A percentile compares a stretch with the other conserved stretches of the same genome.
Conservation (phyloP, 176 grass and related monocot species). For the Carex scoparia region DNA sequence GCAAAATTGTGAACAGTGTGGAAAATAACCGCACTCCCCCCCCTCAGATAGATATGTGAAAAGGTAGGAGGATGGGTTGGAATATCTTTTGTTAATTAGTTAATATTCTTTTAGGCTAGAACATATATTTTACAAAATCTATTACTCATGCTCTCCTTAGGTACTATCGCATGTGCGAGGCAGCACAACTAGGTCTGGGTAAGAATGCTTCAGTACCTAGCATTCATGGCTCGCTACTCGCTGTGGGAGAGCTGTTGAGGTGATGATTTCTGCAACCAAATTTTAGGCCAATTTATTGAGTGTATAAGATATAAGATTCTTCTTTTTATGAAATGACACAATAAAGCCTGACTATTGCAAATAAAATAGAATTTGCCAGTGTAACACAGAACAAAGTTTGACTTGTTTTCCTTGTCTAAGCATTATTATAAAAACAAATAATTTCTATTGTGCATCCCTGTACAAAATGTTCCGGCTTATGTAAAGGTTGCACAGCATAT, state of each 20-base stretch:
- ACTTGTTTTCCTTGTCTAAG: not conserved
- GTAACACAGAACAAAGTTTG: not conserved
- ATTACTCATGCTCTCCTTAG: slow-evolving; percentile 32
- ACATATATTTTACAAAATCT: not conserved
- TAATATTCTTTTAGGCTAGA: not conserved
- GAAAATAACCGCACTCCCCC: not conserved
- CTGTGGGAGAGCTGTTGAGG: slow-evolving; percentile 95
- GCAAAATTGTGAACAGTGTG: not conserved
- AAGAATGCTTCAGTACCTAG: slow-evolving; percentile 97
- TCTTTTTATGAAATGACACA: not conserved
- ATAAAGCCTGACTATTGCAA: not conserved
- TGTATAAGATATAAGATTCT: slow-evolving; percentile 1
- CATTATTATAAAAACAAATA: not conserved
- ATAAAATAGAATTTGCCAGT: not conserved
- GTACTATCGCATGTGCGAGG: slow-evolving; percentile 99
- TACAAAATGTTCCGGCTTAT: not conserved
- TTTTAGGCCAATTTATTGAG: not conserved
- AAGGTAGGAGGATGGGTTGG: not conserved
- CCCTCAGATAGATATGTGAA: not conserved
- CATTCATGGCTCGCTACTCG: slow-evolving; percentile 94
- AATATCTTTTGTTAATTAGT: not conserved
- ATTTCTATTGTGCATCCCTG: not conserved
- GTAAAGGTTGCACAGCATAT: not conserved
- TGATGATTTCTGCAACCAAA: slow-evolving; percentile 19
- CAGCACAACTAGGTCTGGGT: slow-evolving; percentile 88